Conservation (phyloP, 139 green algal genomes). For the Chlorella sp. region DNA sequence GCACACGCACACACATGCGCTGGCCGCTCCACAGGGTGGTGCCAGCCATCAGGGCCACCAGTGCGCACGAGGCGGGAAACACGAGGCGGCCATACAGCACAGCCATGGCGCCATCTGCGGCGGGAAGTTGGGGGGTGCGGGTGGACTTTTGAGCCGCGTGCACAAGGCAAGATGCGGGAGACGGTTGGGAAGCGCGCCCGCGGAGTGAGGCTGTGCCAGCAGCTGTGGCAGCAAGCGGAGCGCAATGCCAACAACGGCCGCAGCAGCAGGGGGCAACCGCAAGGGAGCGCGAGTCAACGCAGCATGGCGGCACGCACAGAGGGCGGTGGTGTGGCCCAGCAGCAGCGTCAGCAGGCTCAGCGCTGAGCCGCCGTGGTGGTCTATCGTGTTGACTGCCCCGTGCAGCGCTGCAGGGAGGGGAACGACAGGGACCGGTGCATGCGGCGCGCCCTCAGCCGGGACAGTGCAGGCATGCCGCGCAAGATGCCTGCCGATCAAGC, state of each 20-base stretch:
- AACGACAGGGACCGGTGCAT: background rate
- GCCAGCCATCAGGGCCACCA: background rate
- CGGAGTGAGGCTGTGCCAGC: no score
- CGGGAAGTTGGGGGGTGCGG: no score
- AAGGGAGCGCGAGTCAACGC: no score
- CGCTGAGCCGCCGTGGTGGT: background rate
- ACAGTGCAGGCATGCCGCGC: background rate
- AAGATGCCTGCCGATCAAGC: no score
- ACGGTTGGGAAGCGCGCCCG: no score
- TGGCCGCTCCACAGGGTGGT: background rate
- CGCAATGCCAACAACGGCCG: no score
- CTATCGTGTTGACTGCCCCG: slow-evolving; percentile 4
- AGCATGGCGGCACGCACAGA: background rate
- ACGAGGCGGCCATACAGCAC: background rate
- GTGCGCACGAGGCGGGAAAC: background rate
- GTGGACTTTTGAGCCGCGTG: no score
- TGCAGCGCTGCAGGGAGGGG: background rate
- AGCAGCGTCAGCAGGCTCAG: background rate
- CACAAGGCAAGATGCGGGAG: no score
- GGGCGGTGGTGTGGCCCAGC: background rate
- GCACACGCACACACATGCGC: background rate
- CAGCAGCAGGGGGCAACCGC: no score
- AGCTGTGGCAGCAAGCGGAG: no score
- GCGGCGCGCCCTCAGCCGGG: background rate
- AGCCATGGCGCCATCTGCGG: background rate